phyloP scores from a whole-genome alignment of 2,329 filamentous ascomycete species.

The Ilyonectria mors-panacis region DNA sequence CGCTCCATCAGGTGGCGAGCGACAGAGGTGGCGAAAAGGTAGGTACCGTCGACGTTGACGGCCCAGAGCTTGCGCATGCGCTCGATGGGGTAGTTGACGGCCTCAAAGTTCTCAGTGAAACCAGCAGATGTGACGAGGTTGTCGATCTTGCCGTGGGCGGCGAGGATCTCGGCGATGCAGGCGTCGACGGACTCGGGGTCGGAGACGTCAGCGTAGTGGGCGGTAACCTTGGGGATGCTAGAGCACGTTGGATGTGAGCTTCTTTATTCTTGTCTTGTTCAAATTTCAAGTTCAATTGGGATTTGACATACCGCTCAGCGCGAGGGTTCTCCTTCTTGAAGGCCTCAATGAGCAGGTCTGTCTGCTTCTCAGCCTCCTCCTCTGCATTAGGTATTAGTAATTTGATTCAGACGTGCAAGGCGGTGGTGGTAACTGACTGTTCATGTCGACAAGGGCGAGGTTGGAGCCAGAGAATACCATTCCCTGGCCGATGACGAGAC shows the following conservation, averaged over 20 bases:
- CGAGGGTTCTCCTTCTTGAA: slow-evolving; percentile 87
- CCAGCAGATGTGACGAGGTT: slow-evolving; percentile 96
- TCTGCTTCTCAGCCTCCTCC: slow-evolving; percentile 86
- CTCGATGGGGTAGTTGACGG: slow-evolving; percentile 90
- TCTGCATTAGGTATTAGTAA: slow-evolving; percentile 64
- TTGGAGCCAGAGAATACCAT: slow-evolving; percentile 90
- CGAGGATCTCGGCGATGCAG: slow-evolving; percentile 74
- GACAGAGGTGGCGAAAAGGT: slow-evolving; percentile 86
- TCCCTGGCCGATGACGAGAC: slow-evolving; percentile 93
- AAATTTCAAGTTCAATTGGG: background rate
- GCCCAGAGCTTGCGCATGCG: slow-evolving; percentile 94
- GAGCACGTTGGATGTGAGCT: slow-evolving; percentile 15
- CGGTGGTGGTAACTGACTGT: slow-evolving; percentile 71
- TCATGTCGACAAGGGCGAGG: slow-evolving; percentile 93
- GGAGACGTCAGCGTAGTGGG: slow-evolving; percentile 91
- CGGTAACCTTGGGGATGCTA: slow-evolving; percentile 85
- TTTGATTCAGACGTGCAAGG: background rate
- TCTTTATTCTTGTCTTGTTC: background rate
- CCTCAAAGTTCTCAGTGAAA: slow-evolving; percentile 96
- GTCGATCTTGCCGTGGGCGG: slow-evolving; percentile 84
- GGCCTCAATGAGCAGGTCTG: slow-evolving; percentile 78
- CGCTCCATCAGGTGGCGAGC: slow-evolving; percentile 91
- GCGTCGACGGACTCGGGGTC: slow-evolving; percentile 83
- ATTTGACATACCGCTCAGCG: slow-evolving; percentile 70
- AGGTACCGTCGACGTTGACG: slow-evolving; percentile 94